Evolutionary conservation across 148 eudicot species (phyloP).

Genomic region (Talinum fruticosum): DNA sequence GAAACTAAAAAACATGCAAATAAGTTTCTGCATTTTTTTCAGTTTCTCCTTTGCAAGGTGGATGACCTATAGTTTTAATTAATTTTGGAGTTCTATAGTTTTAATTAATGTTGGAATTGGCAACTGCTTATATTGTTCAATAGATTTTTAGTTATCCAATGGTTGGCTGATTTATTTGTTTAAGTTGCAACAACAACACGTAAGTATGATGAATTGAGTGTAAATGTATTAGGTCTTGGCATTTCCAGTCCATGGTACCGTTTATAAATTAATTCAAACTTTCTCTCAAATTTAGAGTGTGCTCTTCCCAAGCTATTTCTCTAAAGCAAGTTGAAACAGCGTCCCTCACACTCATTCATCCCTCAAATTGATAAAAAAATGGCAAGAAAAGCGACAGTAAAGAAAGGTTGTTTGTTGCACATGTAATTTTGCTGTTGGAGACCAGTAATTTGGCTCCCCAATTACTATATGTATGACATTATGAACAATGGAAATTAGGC

Average conservation of each 20-base stretch:
- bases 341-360: not conserved
- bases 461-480: not conserved
- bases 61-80: too few relatives aligned
- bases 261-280: not conserved
- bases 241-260: not conserved
- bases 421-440: not conserved
- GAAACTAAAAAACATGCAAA: constrained; percentile 26
- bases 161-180: constrained; percentile 4
- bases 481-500: not conserved
- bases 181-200: not conserved
- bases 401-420: not conserved
- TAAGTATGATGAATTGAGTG: not conserved
- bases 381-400: not conserved
- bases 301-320: not conserved
- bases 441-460: not conserved
- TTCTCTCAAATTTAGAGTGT: not conserved
- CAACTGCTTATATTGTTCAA: not conserved
- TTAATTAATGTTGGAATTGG: not conserved
- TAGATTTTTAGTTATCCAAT: not conserved
- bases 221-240: not conserved
- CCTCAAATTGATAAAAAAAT: not conserved
- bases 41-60: constrained; percentile 26
- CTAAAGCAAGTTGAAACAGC: not conserved
- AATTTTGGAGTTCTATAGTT: too few relatives aligned
- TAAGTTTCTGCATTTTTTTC: constrained; percentile 31